Percentiles rank a stretch among this genome's conserved stretches.
Conservation (phyloP, 345 rosid genomes). For the Rhodamnia argentea region DNA sequence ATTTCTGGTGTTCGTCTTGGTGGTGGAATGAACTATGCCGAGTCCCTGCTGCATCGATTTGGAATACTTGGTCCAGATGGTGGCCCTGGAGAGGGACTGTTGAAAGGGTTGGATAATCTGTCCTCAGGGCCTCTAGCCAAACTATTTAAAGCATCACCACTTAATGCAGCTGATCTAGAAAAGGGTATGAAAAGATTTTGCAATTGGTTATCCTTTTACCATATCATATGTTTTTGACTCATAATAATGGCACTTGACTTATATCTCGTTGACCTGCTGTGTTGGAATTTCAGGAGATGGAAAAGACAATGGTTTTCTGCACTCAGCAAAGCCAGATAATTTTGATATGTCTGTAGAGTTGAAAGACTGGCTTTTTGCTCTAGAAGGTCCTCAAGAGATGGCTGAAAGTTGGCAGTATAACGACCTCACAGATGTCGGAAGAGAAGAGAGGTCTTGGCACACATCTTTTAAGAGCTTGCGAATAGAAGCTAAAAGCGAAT, state of each 20-base stretch:
- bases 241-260: background rate
- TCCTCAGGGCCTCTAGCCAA: constrained; percentile 81
- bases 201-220: background rate
- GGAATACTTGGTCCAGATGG: constrained; percentile 89
- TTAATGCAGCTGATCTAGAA: constrained; percentile 35
- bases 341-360: constrained; percentile 71
- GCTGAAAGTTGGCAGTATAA: constrained; percentile 48
- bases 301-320: constrained; percentile 38
- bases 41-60: constrained; percentile 81
- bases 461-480: constrained; percentile 54
- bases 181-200: constrained; percentile 17
- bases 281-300: constrained; percentile 17
- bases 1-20: constrained; percentile 87
- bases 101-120: constrained; percentile 70
- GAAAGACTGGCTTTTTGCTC: constrained; percentile 94
- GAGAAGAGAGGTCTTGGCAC: constrained; percentile 95
- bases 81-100: constrained; percentile 84
- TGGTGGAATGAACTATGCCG: constrained; percentile 95
- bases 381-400: constrained; percentile 75
- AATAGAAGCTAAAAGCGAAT: constrained; percentile 33
- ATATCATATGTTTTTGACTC: background rate
- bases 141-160: constrained; percentile 60
- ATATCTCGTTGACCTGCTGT: background rate
- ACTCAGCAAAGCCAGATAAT: constrained; percentile 72
- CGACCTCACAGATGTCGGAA: constrained; percentile 26